Base-by-base conservation (phyloP, 768 basidiomycete genomes). In the Ramaria sp. region DNA sequence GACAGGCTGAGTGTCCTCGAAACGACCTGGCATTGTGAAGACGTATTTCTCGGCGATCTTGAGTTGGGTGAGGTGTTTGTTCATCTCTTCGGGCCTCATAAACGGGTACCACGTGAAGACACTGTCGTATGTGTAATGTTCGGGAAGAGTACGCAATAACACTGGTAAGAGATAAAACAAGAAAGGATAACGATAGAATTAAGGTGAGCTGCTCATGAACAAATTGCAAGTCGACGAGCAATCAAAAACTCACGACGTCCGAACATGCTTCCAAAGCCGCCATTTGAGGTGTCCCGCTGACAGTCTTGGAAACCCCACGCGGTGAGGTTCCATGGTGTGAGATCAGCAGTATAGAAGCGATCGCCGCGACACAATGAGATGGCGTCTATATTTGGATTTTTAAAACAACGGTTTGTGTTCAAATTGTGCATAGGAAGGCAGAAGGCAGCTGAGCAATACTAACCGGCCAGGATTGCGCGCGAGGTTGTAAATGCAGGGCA, bases 41-140 rank as follows among this genome's bases (percentile, higher is more conserved):
- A 79, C 73, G 59, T 90, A 91, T 44, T 75, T 66, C 25, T 77
- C 70, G 16, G 69, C 55, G 22, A 77, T 68, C 38, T 76, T 75
- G 34, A 89, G 61, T 30, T 85, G 77, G 50, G 64, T 71, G 52
- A 90, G 68, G 63, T 81, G 65, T 1, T 61, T 67, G 56, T 77
- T 69, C 87, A 90, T 89, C 1, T 79, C 65, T 0, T 73, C 70
- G 3, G 88, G 89, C 0, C 83, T 85, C 81, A 90, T 82, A 42
- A 91, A 72, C n/a, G 89, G 85, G 82, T 90, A 91, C 78, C 86
- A 89, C 3, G 89, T 81, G 63, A 87, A 91, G 45, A 78, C 69
- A 56, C 83, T 86, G 64, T 84, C 80, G 56, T 78, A 74, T 0
- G 76, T 73, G 67, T 75, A 91, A 62, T 87, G 69, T 48, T 79